A percentile compares a stretch with the other conserved stretches of the same genome.
These are phyloP conservation scores for Cystobasidium pallidum DNA, from an alignment of 1,284 basidiomycete species.

Conservation along the genomic window DNA sequence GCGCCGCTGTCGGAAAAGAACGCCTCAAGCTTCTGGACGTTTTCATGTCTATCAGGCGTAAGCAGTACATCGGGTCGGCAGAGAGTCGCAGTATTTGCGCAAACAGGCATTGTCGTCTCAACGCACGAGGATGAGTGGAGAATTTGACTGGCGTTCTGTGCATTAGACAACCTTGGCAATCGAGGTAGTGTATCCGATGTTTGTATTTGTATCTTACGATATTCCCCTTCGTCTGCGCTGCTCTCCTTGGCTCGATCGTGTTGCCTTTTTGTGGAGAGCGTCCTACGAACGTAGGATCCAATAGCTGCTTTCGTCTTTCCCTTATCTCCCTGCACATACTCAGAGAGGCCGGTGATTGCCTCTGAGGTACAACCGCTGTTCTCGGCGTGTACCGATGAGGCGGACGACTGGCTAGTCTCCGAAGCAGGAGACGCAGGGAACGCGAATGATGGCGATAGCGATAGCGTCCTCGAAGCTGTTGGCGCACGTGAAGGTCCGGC, in stretches of 20 bases:
- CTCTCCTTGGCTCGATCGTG: not conserved
- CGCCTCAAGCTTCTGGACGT: no score
- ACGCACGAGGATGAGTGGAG: not conserved
- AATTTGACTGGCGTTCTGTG: not conserved
- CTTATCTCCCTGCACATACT: not conserved
- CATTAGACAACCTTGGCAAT: not conserved
- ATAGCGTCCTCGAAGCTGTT: not conserved
- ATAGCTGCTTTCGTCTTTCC: conserved; percentile 8
- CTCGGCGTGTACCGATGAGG: not conserved
- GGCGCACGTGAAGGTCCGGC: no score
- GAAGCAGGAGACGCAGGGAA: not conserved
- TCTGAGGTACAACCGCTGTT: not conserved
- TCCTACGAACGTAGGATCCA: not conserved
- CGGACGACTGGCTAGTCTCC: not conserved
- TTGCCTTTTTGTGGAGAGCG: not conserved
- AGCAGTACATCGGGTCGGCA: no score
- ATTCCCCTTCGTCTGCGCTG: conserved; percentile 21
- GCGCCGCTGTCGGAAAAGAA: no score
- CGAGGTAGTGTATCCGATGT: not conserved
- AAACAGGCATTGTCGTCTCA: not conserved
- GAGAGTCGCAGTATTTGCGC: not conserved
- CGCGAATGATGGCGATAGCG: not conserved
- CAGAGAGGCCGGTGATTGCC: not conserved
- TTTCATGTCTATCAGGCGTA: no score
- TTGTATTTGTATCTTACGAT: not conserved